phyloP scores from a whole-genome alignment of 2,329 filamentous ascomycete genomes.

The Fusarium verrucosum region DNA sequence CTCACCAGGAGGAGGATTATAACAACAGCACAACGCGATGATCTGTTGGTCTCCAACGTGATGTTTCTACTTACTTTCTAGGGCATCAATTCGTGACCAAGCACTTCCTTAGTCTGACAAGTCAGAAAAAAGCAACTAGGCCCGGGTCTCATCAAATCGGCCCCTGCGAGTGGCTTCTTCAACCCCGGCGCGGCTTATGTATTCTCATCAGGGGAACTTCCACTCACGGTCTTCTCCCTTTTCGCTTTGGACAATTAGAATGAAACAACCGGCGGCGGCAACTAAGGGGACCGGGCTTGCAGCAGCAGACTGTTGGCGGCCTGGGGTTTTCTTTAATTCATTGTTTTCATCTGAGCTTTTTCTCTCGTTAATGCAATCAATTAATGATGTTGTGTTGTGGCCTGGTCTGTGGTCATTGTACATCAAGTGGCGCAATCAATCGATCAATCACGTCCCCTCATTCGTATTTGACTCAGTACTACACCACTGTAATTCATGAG shows the following conservation, averaged over 20 bases:
- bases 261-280: constrained; percentile 39
- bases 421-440: constrained; percentile 33
- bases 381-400: too few relatives aligned
- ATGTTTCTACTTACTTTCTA: neutral
- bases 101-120: constrained; percentile 1
- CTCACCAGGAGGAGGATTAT: constrained; percentile 23
- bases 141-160: constrained; percentile 15
- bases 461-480: neutral
- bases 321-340: neutral
- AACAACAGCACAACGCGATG: neutral
- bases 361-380: constrained; percentile 5
- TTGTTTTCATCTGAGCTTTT: constrained; percentile 13
- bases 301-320: neutral
- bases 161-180: constrained; percentile 16
- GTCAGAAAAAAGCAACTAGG: constrained; percentile 29
- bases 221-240: constrained; percentile 17
- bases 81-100: constrained; percentile 2
- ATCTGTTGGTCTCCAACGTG: neutral
- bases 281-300: constrained; percentile 18
- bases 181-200: constrained; percentile 18
- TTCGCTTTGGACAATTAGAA: constrained; percentile 40
- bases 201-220: constrained; percentile 34
- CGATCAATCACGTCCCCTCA: constrained; percentile 27
- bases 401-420: constrained; percentile 16
- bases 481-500: neutral